A percentile compares a stretch with the other conserved stretches of the same genome.
phyloP scores from a whole-genome alignment of 2,329 filamentous ascomycete genomes.

The Hypoxylon sp. region DNA sequence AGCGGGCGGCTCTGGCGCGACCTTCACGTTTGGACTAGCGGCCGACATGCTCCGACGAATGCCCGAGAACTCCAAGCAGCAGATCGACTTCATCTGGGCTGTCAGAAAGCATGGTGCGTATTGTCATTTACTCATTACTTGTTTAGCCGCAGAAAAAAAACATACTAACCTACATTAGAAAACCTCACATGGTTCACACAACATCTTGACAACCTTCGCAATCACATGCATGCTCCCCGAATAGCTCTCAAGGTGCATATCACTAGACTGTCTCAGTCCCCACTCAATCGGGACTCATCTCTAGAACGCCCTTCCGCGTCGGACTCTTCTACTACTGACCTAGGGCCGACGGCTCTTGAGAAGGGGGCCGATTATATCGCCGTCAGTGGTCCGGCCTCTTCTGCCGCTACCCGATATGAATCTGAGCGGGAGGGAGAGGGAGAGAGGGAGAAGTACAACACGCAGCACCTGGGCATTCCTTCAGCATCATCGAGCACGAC shows the following conservation, averaged over 20 bases:
- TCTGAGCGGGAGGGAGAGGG: slow-evolving; percentile 41
- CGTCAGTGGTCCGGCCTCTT: slow-evolving; percentile 37
- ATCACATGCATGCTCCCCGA: slow-evolving; percentile 58
- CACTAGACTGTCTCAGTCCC: slow-evolving; percentile 48
- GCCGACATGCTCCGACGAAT: slow-evolving; percentile 63
- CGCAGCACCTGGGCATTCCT: slow-evolving; percentile 21
- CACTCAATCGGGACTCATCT: slow-evolving; percentile 24
- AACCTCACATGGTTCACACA: slow-evolving; percentile 58
- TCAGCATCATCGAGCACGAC: slow-evolving; percentile 39
- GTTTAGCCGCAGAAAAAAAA: neutral
- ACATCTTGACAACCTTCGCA: slow-evolving; percentile 58
- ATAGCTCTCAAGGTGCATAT: slow-evolving; percentile 59
- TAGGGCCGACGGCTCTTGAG: slow-evolving; percentile 33
- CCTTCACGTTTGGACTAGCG: slow-evolving; percentile 68
- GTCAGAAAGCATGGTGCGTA: slow-evolving; percentile 62
- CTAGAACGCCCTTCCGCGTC: slow-evolving; percentile 29
- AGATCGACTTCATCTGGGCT: slow-evolving; percentile 66
- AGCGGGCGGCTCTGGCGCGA: slow-evolving; percentile 73
- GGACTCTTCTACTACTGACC: slow-evolving; percentile 19
- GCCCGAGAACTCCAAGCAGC: slow-evolving; percentile 55
- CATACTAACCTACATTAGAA: slow-evolving; percentile 48
- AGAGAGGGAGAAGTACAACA: slow-evolving; percentile 22
- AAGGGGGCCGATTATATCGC: slow-evolving; percentile 33
- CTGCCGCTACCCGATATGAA: slow-evolving; percentile 41
- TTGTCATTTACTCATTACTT: neutral